phyloP scores from a whole-genome alignment of 202 grass and related monocot species.

The Schoenoplectus triqueter region DNA sequence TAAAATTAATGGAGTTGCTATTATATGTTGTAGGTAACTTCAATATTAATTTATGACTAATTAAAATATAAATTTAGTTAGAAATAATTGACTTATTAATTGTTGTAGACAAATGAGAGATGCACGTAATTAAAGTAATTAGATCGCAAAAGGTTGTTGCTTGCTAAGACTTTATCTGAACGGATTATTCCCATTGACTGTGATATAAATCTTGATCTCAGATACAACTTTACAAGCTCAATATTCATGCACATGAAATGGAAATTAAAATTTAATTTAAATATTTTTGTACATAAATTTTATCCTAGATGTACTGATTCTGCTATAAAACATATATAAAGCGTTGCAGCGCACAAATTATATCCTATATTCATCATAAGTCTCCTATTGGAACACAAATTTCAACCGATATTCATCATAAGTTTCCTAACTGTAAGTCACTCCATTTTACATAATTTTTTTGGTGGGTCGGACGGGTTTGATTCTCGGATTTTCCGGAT shows the following conservation, averaged over 20 bases:
- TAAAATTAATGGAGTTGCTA: not conserved
- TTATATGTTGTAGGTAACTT: not conserved
- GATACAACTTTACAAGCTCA: not conserved
- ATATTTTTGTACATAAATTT: conserved; percentile 16
- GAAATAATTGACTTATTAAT: conserved; percentile 12
- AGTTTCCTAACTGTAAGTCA: not conserved
- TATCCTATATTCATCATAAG: not conserved
- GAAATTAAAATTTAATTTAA: conserved; percentile 4
- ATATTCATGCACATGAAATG: conserved; percentile 15
- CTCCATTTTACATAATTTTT: not conserved
- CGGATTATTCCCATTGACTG: not conserved
- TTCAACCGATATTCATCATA: not conserved
- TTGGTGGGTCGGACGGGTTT: not conserved
- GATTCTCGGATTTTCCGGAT: too few relatives aligned
- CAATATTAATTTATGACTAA: not conserved
- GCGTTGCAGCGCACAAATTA: not conserved
- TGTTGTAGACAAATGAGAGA: not conserved
- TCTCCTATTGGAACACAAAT: not conserved
- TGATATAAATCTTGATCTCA: not conserved
- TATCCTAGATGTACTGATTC: not conserved
- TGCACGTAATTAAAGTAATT: not conserved
- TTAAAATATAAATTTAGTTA: too few relatives aligned
- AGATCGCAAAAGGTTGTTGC: not conserved
- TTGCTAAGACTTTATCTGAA: not conserved
- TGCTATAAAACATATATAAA: not conserved